Evolutionary conservation across 345 rosid genomes (phyloP).

Genomic region (Populus tremula): DNA sequence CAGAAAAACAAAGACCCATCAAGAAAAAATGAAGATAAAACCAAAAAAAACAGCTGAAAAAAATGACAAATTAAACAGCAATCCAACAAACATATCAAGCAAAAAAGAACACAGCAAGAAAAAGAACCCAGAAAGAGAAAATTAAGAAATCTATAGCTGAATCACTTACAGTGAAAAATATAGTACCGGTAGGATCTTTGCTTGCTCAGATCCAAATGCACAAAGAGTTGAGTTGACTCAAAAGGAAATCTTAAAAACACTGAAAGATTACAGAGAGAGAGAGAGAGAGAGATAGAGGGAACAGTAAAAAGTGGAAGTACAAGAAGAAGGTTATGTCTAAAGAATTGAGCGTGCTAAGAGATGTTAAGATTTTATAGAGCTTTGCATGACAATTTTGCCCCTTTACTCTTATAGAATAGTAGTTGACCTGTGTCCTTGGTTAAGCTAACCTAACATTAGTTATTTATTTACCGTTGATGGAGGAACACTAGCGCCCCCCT

Average conservation of each 20-base stretch:
- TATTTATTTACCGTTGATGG: background rate
- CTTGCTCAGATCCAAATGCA: constrained; percentile 15
- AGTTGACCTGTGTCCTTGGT: background rate
- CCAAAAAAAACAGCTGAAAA: background rate
- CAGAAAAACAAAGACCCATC: background rate
- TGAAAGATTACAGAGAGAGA: background rate
- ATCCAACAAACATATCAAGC: background rate
- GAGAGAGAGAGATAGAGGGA: background rate
- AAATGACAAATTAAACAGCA: background rate
- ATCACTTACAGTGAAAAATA: constrained; percentile 1
- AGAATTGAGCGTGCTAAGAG: background rate
- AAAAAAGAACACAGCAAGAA: background rate
- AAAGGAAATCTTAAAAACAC: background rate
- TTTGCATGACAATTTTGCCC: constrained; percentile 5
- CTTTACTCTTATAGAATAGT: background rate
- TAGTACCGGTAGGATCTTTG: background rate
- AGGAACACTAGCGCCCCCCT: background rate
- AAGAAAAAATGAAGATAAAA: background rate
- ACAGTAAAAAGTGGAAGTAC: constrained; percentile 2
- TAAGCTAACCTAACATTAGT: background rate
- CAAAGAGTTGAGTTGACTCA: background rate
- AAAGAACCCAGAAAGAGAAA: background rate
- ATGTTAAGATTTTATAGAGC: constrained; percentile 4
- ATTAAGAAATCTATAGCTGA: background rate
- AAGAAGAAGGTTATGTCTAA: background rate